Base-by-base conservation (phyloP, 2,329 filamentous ascomycete genomes). In the Cadophora sp. region DNA sequence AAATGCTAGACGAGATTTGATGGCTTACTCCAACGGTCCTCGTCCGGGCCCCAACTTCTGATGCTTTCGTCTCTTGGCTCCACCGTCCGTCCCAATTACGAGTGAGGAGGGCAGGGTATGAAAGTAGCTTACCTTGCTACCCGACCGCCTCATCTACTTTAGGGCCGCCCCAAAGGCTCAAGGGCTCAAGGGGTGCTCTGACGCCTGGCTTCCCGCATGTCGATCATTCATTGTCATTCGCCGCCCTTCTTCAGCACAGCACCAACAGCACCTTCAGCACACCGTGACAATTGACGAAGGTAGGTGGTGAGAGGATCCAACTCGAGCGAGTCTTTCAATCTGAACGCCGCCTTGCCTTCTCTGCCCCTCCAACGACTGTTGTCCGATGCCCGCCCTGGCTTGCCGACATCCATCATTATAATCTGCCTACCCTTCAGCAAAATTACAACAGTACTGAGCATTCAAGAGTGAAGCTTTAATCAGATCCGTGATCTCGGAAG, bases 171-270 rank as follows among this genome's bases (percentile, higher is more conserved):
- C n/a, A n/a, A 34, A 34, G 31, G 31, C 31, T 34, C 11, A 34
- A 34, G 31, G 31, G 34, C 34, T 12, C 34, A 37, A 37, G 34
- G 34, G 34, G 34, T 37, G 34, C 34, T 9, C 34, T 12, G 26
- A 51, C 56, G 56, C 56, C 56, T 59, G 56, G 56, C 56, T 27
- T 61, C 58, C 58, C 58, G 58, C 58, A 48, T 48, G 58, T 61
- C 58, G 59, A 62, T 62, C 59, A 62, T 48, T 29, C 26, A 43
- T 19, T 43, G 40, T 43, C 16, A 43, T 19, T 43, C 40, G 40
- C 31, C 31, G 22, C 26, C 19, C 59, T 34, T 31, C 43, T 62
- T 50, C 59, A 61, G 31, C 55, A 19, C 40, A 19, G 40, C 40
- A n/a, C n/a, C n/a, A n/a, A n/a, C n/a, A n/a, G n/a, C n/a, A n/a